Percentiles rank a stretch among this genome's conserved stretches.
These are phyloP conservation scores for Neofusicoccum laricinum DNA, from an alignment of 2,329 filamentous ascomycete genomes.

Conservation along the genomic window DNA sequence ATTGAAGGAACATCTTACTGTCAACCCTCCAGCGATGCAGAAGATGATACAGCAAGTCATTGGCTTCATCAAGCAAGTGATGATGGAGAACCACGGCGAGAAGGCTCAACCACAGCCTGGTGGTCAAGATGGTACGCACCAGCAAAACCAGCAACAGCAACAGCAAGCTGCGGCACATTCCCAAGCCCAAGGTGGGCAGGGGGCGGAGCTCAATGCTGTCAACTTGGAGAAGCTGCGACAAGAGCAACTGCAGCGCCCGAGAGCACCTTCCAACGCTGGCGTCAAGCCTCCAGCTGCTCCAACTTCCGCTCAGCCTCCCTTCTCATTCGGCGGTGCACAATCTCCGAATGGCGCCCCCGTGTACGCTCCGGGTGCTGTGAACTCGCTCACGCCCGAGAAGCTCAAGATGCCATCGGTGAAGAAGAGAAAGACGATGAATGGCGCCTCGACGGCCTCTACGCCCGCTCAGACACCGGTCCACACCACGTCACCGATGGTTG, in stretches of 20 bases:
- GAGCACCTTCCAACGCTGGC: slow-evolving; percentile 22
- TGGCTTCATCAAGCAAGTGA: slow-evolving; percentile 27
- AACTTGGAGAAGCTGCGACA: slow-evolving; percentile 22
- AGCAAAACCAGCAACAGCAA: neutral
- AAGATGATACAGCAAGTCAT: slow-evolving; percentile 22
- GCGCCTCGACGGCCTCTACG: slow-evolving; percentile 37
- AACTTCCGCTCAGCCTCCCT: slow-evolving; percentile 52
- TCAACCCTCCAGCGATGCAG: neutral
- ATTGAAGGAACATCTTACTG: neutral
- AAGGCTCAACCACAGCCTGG: neutral
- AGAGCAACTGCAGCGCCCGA: slow-evolving; percentile 44
- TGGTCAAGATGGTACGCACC: neutral
- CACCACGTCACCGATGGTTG: slow-evolving; percentile 39
- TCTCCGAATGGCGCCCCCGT: slow-evolving; percentile 58
- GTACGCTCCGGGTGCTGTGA: slow-evolving; percentile 46
- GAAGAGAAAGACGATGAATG: slow-evolving; percentile 49
- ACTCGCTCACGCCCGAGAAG: slow-evolving; percentile 54
- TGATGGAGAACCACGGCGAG: neutral
- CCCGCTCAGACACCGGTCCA: slow-evolving; percentile 34
- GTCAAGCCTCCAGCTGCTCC: slow-evolving; percentile 46
- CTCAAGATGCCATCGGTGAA: slow-evolving; percentile 58
- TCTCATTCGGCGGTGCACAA: slow-evolving; percentile 47
- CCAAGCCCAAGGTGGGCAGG: slow-evolving; percentile 17
- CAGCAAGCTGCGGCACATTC: slow-evolving; percentile 2
- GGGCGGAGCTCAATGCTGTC: slow-evolving; percentile 33